Evolutionary conservation across 2,329 filamentous ascomycete genomes (phyloP), one percentile per base, ranked within the genome.

Genomic region (Aureobasidium vineae): DNA sequence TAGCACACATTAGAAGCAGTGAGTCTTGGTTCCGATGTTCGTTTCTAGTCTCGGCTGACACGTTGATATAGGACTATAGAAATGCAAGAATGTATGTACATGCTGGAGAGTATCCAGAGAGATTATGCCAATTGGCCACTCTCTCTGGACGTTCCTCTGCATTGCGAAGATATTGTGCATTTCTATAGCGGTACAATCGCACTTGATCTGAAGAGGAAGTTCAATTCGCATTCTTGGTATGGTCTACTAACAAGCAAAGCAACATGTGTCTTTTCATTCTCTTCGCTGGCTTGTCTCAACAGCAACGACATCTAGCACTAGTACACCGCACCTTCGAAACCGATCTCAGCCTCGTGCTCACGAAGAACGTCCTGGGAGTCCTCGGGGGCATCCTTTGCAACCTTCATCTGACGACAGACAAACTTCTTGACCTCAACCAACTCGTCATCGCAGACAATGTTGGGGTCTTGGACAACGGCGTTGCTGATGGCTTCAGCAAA

Each of bases 391-490:
- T 63, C 59, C 23, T 63, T 63, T 2, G 43, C 36, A 13, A 33
- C 31, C 59, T 63, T 63, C 59, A 63, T 63, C 11, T 31, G 43
- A 3, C 11, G 26, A 50, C 36, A 45, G 5, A 49, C 31, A 28
- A 50, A 63, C 45, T 63, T 50, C 43, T 63, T 63, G 19, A 63
- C 28, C 36, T 50, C 41, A 1, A 36, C 40, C 57, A 49, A 47
- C 28, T 61, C 57, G 3, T 61, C 57, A 38, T 61, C 57, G 13
- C 26, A 61, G 10, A 26, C 13, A 1, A 23, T 15, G 3, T 49
- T 28, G 16, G 28, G 57, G 19, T 49, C 28, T 11, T 8, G 11
- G 2, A 3, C 26, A 8, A 61, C 21, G 5, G 11, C 41, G 10
- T 49, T n/a, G 19, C 19, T 47, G 11, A 49, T 28, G 4, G 41